Conservation (phyloP, 2,329 filamentous ascomycete species). For the Sporothrix schenckii region DNA sequence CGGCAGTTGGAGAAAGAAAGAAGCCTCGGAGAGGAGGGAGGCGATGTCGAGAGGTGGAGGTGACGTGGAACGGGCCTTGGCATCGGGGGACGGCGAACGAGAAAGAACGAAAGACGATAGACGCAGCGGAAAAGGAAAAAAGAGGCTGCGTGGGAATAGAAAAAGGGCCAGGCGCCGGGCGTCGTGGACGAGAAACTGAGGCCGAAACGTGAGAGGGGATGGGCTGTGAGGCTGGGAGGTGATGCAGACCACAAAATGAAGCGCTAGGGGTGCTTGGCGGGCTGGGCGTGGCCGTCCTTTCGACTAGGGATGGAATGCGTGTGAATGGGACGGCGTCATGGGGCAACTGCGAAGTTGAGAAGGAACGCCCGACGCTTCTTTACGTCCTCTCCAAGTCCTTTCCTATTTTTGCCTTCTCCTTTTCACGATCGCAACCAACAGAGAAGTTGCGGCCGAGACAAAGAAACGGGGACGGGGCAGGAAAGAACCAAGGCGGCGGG, state of each 20-base stretch:
- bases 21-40: not conserved
- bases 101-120: not conserved
- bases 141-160: not conserved
- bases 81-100: slow-evolving; percentile 6
- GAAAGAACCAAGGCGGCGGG: not conserved
- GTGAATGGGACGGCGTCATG: slow-evolving; percentile 10
- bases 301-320: not conserved
- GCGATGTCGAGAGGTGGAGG: slow-evolving; percentile 6
- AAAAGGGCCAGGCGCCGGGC: slow-evolving; percentile 32
- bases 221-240: slow-evolving; percentile 3
- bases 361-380: slow-evolving; percentile 24
- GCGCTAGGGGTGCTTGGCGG: slow-evolving; percentile 27
- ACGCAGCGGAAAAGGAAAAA: not conserved
- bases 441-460: slow-evolving; percentile 18
- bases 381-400: not conserved
- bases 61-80: slow-evolving; percentile 28
- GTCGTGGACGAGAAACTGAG: slow-evolving; percentile 29
- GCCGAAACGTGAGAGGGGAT: slow-evolving; percentile 6
- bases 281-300: slow-evolving; percentile 23
- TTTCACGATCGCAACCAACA: not conserved
- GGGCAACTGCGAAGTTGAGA: slow-evolving; percentile 7
- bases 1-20: not conserved
- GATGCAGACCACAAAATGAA: slow-evolving; percentile 1
- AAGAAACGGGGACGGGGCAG: not conserved
- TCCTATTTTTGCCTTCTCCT: not conserved